Evolutionary conservation across 768 basidiomycete genomes (phyloP).

Genomic region (Leccinum fibrillosum): DNA sequence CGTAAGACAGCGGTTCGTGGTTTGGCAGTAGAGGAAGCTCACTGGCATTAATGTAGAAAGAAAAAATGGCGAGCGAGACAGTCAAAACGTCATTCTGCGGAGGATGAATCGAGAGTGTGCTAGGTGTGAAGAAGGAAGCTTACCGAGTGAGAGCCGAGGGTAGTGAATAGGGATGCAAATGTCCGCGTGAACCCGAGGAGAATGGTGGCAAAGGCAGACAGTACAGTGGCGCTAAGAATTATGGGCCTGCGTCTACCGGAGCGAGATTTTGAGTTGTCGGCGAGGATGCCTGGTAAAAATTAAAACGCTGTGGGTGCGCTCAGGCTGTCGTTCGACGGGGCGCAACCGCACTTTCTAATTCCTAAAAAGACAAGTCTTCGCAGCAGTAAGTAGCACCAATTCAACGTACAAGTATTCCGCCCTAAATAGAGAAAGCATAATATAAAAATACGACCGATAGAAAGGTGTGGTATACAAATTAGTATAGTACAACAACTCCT

Average conservation of each 20-base stretch:
- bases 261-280: constrained; percentile 79
- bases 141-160: constrained; percentile 33
- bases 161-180: constrained; percentile 51
- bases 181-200: constrained; percentile 79
- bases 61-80: constrained; percentile 70
- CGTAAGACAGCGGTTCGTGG: neutral
- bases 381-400: too few relatives aligned
- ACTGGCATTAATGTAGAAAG: constrained; percentile 62
- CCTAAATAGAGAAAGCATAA: too few relatives aligned
- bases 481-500: too few relatives aligned
- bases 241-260: constrained; percentile 86
- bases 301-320: neutral
- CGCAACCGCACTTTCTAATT: too few relatives aligned
- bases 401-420: too few relatives aligned
- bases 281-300: constrained; percentile 48
- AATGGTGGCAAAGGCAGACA: constrained; percentile 72
- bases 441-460: too few relatives aligned
- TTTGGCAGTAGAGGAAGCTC: neutral
- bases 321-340: too few relatives aligned
- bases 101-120: neutral
- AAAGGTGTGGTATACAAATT: too few relatives aligned
- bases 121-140: constrained; percentile 2
- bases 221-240: constrained; percentile 68
- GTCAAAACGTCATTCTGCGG: constrained; percentile 62
- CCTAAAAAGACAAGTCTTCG: too few relatives aligned